Percentiles rank a stretch among this genome's conserved stretches.
Evolutionary conservation across 306 rosid genomes (phyloP).

Genomic region (Carpinus fangiana): DNA sequence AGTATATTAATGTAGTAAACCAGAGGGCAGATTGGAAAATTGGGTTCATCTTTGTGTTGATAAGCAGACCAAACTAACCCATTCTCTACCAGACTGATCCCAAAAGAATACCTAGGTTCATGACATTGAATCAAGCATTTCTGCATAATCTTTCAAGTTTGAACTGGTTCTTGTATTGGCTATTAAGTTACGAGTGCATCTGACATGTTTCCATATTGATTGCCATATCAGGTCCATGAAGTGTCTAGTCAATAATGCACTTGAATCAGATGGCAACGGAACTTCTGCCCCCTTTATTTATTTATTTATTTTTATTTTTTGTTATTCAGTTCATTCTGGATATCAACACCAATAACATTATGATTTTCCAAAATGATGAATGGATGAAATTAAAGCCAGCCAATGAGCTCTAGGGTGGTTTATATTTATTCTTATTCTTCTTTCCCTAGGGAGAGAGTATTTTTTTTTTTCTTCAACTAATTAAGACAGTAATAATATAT

Average conservation of each 20-base stretch:
- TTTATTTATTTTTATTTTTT: background rate
- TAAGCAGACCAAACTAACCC: background rate
- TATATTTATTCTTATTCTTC: no score
- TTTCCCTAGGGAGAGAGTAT: no score
- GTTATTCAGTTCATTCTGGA: background rate
- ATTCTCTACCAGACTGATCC: background rate
- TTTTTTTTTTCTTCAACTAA: no score
- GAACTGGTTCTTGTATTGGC: no score
- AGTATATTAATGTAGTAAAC: background rate
- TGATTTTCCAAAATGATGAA: no score
- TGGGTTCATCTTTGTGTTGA: conserved; percentile 7
- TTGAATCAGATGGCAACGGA: background rate
- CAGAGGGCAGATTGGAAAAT: background rate
- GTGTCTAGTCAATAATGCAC: background rate
- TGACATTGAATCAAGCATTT: background rate
- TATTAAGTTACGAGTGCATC: no score
- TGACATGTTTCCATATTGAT: no score
- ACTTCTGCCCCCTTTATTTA: background rate
- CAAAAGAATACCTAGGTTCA: background rate
- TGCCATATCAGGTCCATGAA: no score
- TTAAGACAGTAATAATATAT: no score
- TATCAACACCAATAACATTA: no score
- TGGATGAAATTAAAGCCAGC: no score
- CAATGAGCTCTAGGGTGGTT: no score
- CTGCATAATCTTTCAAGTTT: background rate